Evolutionary conservation across 2,329 filamentous ascomycete genomes (phyloP).

Genomic region (Trichoderma harzianum): DNA sequence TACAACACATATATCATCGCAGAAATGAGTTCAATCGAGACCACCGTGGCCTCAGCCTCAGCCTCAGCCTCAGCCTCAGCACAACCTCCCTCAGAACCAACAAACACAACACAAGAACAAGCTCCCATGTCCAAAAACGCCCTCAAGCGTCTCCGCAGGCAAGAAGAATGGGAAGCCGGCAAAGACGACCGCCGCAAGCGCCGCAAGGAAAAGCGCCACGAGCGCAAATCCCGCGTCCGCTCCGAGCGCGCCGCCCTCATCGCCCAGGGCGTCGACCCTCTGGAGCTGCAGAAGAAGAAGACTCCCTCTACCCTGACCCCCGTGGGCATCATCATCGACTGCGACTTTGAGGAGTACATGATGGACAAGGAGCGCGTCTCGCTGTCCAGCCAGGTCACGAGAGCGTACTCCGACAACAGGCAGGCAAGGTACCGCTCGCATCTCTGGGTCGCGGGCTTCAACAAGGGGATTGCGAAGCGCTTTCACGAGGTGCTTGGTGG

Average conservation of each 20-base stretch:
- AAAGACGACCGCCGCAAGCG: constrained; percentile 55
- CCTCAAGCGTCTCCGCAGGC: constrained; percentile 71
- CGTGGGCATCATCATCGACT: constrained; percentile 81
- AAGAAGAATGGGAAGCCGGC: constrained; percentile 72
- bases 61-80: not conserved
- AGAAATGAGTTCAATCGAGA: not conserved
- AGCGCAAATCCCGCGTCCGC: constrained; percentile 46
- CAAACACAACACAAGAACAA: not conserved
- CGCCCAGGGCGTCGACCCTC: constrained; percentile 45
- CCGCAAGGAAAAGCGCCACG: constrained; percentile 54
- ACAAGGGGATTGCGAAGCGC: constrained; percentile 68
- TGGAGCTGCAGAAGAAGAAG: constrained; percentile 33
- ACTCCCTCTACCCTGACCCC: constrained; percentile 57
- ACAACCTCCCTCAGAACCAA: not conserved
- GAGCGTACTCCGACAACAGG: constrained; percentile 85
- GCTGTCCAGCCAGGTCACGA: constrained; percentile 76
- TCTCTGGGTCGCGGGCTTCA: constrained; percentile 74
- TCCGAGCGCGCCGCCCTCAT: constrained; percentile 48
- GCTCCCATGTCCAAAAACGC: constrained; percentile 74
- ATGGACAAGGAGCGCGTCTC: constrained; percentile 79
- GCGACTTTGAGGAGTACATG: constrained; percentile 90
- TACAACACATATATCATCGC: not conserved
- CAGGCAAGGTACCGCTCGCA: constrained; percentile 65
- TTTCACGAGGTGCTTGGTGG: constrained; percentile 73
- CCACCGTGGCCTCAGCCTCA: not conserved